These are phyloP conservation scores for Triticum urartu DNA, from an alignment of 176 grass and related monocot species.

Conservation along the genomic window DNA sequence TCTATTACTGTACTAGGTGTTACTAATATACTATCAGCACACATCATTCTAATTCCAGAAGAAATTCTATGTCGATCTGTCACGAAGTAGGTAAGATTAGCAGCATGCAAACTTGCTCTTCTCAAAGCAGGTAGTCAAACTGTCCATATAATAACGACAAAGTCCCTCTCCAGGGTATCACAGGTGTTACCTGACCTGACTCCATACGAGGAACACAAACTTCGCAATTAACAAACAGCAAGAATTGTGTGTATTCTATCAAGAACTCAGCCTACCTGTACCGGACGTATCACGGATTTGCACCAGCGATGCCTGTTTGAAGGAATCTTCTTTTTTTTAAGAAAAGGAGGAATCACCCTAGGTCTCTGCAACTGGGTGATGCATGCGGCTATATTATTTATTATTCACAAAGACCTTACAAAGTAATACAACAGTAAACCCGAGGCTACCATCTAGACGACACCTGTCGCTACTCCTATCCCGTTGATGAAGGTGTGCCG, in stretches of 20 bases:
- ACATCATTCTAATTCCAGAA: not conserved
- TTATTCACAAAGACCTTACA: no score
- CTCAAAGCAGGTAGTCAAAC: constrained; percentile 1
- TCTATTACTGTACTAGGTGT: not conserved
- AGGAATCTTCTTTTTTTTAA: no score
- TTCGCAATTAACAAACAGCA: not conserved
- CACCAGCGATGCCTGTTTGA: no score
- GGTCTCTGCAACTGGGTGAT: no score
- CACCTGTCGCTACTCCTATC: no score
- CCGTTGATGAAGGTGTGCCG: no score
- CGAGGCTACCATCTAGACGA: no score
- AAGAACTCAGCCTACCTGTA: constrained; percentile 31
- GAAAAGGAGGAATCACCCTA: no score
- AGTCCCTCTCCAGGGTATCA: not conserved
- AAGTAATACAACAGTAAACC: no score
- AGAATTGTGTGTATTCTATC: not conserved
- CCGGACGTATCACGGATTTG: not conserved
- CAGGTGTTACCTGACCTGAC: not conserved
- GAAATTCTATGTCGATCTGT: not conserved
- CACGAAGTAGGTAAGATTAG: not conserved
- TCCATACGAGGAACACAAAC: not conserved
- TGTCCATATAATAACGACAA: not conserved
- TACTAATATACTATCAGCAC: not conserved
- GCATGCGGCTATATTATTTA: no score
- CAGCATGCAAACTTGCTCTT: not conserved